Evolutionary conservation across 768 basidiomycete species (phyloP).

Genomic region (Tubosaeta sp.): DNA sequence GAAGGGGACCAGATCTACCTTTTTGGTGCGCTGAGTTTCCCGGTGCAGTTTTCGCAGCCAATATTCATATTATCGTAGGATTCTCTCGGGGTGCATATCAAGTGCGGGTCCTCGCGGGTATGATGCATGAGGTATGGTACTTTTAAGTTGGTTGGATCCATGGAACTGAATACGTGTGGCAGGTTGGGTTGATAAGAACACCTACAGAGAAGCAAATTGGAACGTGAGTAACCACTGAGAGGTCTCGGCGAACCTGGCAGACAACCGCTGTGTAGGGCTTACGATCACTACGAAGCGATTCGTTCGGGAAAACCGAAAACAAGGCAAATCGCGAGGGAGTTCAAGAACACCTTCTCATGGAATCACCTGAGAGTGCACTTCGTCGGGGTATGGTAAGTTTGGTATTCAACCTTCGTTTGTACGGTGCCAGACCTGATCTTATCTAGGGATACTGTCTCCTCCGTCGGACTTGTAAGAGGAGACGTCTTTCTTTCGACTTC

Average conservation of each 20-base stretch:
- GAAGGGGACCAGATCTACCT: conserved; percentile 34
- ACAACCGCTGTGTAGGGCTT: conserved; percentile 6
- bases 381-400: conserved; percentile 46
- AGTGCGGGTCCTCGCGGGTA: conserved; percentile 37
- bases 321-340: conserved; percentile 22
- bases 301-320: conserved; percentile 17
- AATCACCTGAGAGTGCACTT: conserved; percentile 44
- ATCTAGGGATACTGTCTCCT: conserved; percentile 61
- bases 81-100: conserved; percentile 45
- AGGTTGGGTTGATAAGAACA: conserved; percentile 33
- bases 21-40: conserved; percentile 23
- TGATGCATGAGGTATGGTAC: conserved; percentile 33
- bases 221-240: conserved; percentile 11
- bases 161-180: background rate
- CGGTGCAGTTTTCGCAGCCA: background rate
- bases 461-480: conserved; percentile 50
- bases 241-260: background rate
- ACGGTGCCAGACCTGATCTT: too few relatives aligned
- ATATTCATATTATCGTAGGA: conserved; percentile 15
- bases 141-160: background rate
- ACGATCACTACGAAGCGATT: conserved; percentile 16
- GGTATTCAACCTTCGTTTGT: background rate
- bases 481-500: conserved; percentile 53
- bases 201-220: conserved; percentile 33
- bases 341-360: conserved; percentile 45